These are phyloP conservation scores for Trichopus zeylanicus DNA, from an alignment of 116 monocot genomes.

Conservation along the genomic window DNA sequence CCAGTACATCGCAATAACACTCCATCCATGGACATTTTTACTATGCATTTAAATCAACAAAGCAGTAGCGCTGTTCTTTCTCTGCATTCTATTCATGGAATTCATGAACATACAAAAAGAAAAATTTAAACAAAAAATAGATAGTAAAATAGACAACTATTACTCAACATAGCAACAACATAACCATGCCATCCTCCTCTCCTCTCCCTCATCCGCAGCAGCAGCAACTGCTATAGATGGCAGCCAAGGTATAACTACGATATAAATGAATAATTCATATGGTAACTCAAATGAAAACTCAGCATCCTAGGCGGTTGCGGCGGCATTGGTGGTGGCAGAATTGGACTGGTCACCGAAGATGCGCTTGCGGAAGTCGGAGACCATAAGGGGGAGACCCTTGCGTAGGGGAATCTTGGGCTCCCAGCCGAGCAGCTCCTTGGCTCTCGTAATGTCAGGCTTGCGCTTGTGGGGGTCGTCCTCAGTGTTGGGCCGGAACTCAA, in stretches of 20 bases:
- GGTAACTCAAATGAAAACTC: too few species aligned
- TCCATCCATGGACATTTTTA: too few species aligned
- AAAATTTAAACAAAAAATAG: neutral
- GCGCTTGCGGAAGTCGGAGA: conserved; percentile 72
- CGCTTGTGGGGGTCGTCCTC: conserved; percentile 84
- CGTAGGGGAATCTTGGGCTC: conserved; percentile 68
- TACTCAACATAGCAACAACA: neutral
- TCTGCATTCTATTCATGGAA: neutral
- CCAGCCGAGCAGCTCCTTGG: conserved; percentile 77
- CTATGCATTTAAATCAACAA: too few species aligned
- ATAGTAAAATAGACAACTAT: neutral
- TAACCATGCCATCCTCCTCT: neutral
- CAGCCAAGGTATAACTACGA: neutral
- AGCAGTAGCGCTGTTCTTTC: neutral
- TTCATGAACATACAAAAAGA: neutral
- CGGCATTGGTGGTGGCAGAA: neutral
- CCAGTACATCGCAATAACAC: too few species aligned
- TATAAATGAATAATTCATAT: neutral
- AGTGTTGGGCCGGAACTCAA: conserved; percentile 70
- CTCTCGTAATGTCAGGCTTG: conserved; percentile 72
- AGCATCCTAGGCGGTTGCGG: neutral
- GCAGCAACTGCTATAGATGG: too few species aligned
- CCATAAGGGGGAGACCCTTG: conserved; percentile 82
- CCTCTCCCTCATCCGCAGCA: neutral
- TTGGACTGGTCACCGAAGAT: conserved; percentile 64